Conservation (phyloP, 768 basidiomycete species). For the Russula sp. region DNA sequence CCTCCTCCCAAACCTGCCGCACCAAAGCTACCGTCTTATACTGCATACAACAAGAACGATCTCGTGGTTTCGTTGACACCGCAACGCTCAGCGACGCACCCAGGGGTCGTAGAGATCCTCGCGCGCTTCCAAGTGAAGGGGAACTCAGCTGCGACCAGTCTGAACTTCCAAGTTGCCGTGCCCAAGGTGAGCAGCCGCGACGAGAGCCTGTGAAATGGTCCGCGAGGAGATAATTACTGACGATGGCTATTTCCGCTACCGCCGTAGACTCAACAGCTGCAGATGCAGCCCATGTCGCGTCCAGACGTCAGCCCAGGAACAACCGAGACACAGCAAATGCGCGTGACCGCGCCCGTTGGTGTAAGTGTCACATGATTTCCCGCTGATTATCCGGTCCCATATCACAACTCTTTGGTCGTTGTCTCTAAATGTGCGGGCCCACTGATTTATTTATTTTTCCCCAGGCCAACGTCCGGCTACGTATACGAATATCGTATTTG, state of each 20-base stretch:
- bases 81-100: conserved; percentile 68
- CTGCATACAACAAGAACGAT: conserved; percentile 89
- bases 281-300: conserved; percentile 97
- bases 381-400: background rate
- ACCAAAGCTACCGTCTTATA: conserved; percentile 63
- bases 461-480: conserved; percentile 77
- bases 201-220: background rate
- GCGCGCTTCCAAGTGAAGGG: conserved; percentile 78
- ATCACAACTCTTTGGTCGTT: background rate
- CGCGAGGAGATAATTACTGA: background rate
- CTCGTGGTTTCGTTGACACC: conserved; percentile 88
- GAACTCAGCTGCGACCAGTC: conserved; percentile 43
- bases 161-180: conserved; percentile 97
- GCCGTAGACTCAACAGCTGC: conserved; percentile 84
- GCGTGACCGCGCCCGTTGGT: conserved; percentile 80
- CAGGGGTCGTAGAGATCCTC: conserved; percentile 87
- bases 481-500: conserved; percentile 78
- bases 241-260: background rate
- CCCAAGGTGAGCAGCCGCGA: conserved; percentile 62
- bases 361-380: conserved; percentile 43
- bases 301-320: conserved; percentile 68
- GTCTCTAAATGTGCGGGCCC: background rate
- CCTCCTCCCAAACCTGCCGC: conserved; percentile 35
- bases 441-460: background rate
- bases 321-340: conserved; percentile 92